Base-by-base conservation (phyloP, 192 early-diverging fungal species). In the Phlyctochytrium planicorne region DNA sequence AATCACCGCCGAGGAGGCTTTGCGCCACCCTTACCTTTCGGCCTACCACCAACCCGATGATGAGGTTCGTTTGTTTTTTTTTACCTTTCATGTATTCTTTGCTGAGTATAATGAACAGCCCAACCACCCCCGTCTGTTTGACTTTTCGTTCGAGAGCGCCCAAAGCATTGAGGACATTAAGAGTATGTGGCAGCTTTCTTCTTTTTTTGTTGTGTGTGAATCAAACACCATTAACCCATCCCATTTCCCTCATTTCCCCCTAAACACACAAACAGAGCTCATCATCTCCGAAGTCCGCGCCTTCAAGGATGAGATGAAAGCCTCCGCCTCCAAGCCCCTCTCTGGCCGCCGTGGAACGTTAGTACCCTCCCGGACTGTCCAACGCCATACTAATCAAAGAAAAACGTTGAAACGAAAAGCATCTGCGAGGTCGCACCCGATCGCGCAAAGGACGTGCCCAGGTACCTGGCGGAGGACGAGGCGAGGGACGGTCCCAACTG, bases 1-100 rank as follows among this genome's bases (percentile, higher is more conserved):
- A 32, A 91, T 98, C 60, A 94, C 91, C 0, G 94, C 94, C 52
- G 91, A 92, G 69, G 87, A 96, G 60, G 95, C 94, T 23, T 82
- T 99, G 16, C 71, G 76, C 25, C 98, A 99, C 76, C 92, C 93
- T 20, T 99, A 94, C 75, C 75, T 99, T 71, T 82, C 84, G 50
- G 70, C 77, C 72, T 92, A 91, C 71, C 91, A 92, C 70, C 74
- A 87, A 52, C 84, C 86, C 23, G 89, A 90, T 35, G 91, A 92
- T 67, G 90, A 85, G 53, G 68, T 68, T 27, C 23, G 29, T 55
- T 30, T 27, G 35, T 12, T 30, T n/a, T 52, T 63, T 30, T 12
- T 29, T 30, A 69, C 14, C 16, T 30, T 67, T 10, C 72, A 76
- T 32, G 10, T 53, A 74, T 74, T 32, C n/a, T n/a, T n/a, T n/a